Evolutionary conservation across 768 basidiomycete genomes (phyloP).

Genomic region (Rossbeevera mucosa): DNA sequence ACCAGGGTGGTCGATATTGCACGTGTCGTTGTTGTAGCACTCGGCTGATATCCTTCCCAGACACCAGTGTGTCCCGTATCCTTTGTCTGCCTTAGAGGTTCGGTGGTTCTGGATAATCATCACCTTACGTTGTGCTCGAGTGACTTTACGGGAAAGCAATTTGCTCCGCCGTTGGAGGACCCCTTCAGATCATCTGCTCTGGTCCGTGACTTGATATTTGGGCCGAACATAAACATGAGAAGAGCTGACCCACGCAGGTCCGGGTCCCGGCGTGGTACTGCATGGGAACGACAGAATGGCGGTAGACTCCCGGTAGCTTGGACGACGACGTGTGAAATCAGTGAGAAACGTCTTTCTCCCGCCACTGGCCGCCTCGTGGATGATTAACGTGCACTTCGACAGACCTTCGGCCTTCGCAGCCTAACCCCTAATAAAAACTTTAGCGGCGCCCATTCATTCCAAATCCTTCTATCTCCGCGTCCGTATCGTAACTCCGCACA

Average conservation of each 20-base stretch:
- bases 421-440: background rate
- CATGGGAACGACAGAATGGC: background rate
- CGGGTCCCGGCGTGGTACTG: no score
- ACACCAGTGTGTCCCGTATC: background rate
- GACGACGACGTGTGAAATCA: background rate
- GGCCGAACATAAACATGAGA: background rate
- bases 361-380: background rate
- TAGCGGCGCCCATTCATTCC: background rate
- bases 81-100: background rate
- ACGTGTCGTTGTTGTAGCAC: background rate
- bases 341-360: background rate
- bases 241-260: background rate
- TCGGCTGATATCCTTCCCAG: background rate
- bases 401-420: background rate
- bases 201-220: background rate
- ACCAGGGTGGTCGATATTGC: background rate
- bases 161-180: background rate
- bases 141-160: background rate
- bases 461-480: background rate
- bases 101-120: background rate
- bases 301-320: background rate
- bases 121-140: background rate
- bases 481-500: background rate
- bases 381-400: background rate
- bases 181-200: background rate